phyloP scores from a whole-genome alignment of 2,329 filamentous ascomycete species.

The Fusarium chuoi region DNA sequence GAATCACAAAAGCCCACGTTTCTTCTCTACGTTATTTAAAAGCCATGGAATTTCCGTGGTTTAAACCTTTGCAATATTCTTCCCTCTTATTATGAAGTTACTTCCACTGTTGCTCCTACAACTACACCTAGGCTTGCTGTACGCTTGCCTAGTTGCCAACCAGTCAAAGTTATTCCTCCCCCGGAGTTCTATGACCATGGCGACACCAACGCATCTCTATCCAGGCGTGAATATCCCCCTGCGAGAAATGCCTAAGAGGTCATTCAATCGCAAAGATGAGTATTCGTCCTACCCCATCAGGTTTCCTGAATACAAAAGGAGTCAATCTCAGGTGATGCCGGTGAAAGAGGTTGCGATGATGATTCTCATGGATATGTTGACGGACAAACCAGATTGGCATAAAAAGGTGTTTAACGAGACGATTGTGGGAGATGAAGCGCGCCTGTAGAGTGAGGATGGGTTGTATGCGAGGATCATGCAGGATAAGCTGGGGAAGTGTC shows the following conservation, averaged over 20 bases:
- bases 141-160: neutral
- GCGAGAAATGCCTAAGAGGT: neutral
- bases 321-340: neutral
- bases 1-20: neutral
- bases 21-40: fast-evolving
- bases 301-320: neutral
- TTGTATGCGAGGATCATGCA: neutral
- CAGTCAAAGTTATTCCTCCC: neutral
- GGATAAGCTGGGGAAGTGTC: neutral
- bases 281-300: neutral
- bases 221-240: neutral
- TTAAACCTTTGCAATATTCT: neutral
- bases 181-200: neutral
- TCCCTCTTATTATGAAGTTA: neutral
- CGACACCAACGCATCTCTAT: too few relatives aligned
- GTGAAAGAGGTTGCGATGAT: slow-evolving; percentile 38
- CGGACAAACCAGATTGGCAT: slow-evolving; percentile 41
- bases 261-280: neutral
- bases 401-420: slow-evolving; percentile 31
- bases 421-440: slow-evolving; percentile 5
- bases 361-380: slow-evolving; percentile 38
- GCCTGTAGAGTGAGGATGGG: neutral
- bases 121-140: neutral
- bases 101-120: neutral
- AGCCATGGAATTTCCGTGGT: fast-evolving